Base-by-base conservation (phyloP, 1,139 yeast genomes). In the Debaryomyces psychrophilus region DNA sequence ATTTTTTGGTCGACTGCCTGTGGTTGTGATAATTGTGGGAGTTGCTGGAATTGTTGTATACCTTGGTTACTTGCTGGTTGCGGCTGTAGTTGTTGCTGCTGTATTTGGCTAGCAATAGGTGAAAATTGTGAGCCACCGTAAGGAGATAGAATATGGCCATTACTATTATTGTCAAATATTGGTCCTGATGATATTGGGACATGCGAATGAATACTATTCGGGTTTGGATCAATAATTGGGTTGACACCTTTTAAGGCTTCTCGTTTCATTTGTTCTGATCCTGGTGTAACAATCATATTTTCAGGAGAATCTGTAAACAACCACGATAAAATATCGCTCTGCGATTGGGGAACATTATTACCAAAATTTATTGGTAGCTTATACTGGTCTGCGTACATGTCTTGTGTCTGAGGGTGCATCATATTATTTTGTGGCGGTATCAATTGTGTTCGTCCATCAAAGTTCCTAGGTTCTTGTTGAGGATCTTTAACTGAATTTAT, bases 271-370 rank as follows among this genome's bases (percentile, higher is more conserved):
- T 33, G 18, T 18, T 33, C 36, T 2, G 25, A 33, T 2, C 36
- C 36, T 9, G 41, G 41, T 6, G 41, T 28, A 5, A 29, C 33
- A n/a, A 38, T 48, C 44, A 17, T 47, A 47, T 5, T 63, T 60
- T 20, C 33, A n/a, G 61, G 58, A 2, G 64, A 54, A 28, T 68
- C 73, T 2, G 64, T 66, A 50, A 69, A 69, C 8, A 73, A 55
- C 79, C 79, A 73, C 14, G 73, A 66, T 9, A 73, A 54, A 25
- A 73, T 70, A 50, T 73, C 77, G 37, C 59, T 68, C 45, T 70
- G 76, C 27, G 60, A 53, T 31, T 59, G 65, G 45, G 60, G 57
- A 6, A 46, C 36, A 34, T 39, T 41, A 23, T 25, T 25, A 23
- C 35, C 28, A 23, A 26, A 18, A 17, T 11, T 26, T 1, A 20